Percentiles rank a stretch among this genome's conserved stretches.
Evolutionary conservation across 2,329 filamentous ascomycete genomes (phyloP).

Genomic region (Sporothrix pseudoabietina): DNA sequence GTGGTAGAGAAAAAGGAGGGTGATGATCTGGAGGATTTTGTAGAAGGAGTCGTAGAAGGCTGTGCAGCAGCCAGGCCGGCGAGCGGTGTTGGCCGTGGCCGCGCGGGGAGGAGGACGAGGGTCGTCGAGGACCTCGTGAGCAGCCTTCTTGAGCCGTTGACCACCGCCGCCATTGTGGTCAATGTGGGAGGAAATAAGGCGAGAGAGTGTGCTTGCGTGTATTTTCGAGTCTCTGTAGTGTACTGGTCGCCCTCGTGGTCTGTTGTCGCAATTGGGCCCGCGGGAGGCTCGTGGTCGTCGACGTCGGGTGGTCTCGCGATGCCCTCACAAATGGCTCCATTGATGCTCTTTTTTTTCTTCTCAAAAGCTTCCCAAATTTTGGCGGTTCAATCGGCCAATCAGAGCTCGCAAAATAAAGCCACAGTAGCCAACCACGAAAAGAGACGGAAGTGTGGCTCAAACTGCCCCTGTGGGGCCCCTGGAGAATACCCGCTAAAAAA

Average conservation of each 20-base stretch:
- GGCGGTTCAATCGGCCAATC: constrained; percentile 23
- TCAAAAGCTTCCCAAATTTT: constrained; percentile 26
- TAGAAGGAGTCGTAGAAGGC: background rate
- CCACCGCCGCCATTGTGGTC: constrained; percentile 31
- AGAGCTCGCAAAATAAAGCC: background rate
- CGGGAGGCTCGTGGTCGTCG: background rate
- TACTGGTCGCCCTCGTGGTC: background rate
- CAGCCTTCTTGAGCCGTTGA: constrained; percentile 32
- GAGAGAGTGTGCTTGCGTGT: no score
- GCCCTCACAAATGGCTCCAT: background rate
- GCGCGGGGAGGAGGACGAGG: constrained; percentile 23
- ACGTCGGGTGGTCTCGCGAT: constrained; percentile 25
- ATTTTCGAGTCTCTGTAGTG: background rate
- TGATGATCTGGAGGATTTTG: background rate
- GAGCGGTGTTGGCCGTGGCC: constrained; percentile 21
- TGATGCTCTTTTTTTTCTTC: constrained; percentile 6
- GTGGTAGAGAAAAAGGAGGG: constrained; percentile 44
- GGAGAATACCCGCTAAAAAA: constrained; percentile 9
- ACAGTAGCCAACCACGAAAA: background rate
- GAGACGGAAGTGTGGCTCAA: background rate
- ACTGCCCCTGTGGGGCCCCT: background rate
- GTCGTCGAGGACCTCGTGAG: constrained; percentile 28
- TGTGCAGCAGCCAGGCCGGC: background rate
- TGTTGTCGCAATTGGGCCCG: background rate
- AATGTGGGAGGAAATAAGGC: background rate